A percentile compares a stretch with the other conserved stretches of the same genome.
These are phyloP conservation scores for Penicillium hesseltinei DNA, from an alignment of 2,329 filamentous ascomycete genomes.

Conservation along the genomic window DNA sequence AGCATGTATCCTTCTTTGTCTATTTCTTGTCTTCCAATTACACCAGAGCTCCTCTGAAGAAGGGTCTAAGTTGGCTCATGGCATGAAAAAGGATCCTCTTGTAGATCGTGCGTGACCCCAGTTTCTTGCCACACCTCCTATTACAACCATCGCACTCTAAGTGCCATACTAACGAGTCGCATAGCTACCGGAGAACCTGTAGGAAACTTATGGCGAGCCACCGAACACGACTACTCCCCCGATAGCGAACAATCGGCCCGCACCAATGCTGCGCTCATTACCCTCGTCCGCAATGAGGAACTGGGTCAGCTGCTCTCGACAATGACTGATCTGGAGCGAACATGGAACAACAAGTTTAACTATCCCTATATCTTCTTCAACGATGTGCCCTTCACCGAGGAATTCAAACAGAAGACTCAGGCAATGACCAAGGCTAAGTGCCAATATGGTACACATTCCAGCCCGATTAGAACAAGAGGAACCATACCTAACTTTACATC, in stretches of 20 bases:
- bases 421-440: slow-evolving; percentile 85
- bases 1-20: slow-evolving; percentile 68
- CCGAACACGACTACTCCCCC: slow-evolving; percentile 73
- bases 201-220: slow-evolving; percentile 69
- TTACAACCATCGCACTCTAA: background rate
- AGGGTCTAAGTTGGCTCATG: slow-evolving; percentile 50
- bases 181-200: slow-evolving; percentile 80
- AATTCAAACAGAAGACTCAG: slow-evolving; percentile 81
- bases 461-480: slow-evolving; percentile 14
- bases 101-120: slow-evolving; percentile 67
- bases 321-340: slow-evolving; percentile 87
- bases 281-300: slow-evolving; percentile 90
- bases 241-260: slow-evolving; percentile 73
- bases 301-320: slow-evolving; percentile 77
- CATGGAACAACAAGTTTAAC: slow-evolving; percentile 99
- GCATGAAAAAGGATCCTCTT: slow-evolving; percentile 77
- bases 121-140: slow-evolving; percentile 11
- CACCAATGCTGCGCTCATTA: slow-evolving; percentile 89
- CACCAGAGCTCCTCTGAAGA: slow-evolving; percentile 54
- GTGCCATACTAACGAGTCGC: slow-evolving; percentile 16
- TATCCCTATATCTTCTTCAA: slow-evolving; percentile 99
- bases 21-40: slow-evolving; percentile 76
- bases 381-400: slow-evolving; percentile 85
- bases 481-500: slow-evolving; percentile 25
- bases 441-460: slow-evolving; percentile 63